Conservation (phyloP, 306 rosid genomes). For the Sindora glabra region DNA sequence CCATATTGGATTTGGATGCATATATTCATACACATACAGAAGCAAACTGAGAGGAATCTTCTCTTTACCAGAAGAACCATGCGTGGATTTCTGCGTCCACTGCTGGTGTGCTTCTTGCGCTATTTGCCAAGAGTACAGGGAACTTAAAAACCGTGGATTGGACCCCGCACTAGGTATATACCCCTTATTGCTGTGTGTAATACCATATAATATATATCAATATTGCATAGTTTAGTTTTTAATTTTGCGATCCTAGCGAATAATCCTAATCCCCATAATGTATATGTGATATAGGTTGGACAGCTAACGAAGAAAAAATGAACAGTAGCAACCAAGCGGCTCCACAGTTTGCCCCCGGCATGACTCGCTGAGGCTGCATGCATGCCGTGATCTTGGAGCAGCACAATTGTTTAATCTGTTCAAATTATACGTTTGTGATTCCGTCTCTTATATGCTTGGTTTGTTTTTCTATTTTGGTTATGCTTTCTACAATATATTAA, state of each 20-base stretch:
- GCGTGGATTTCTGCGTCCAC: slow-evolving; percentile 18
- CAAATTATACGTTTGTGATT: too few relatives aligned
- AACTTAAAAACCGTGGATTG: slow-evolving; percentile 28
- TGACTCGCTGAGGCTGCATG: slow-evolving; percentile 9
- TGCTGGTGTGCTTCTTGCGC: slow-evolving; percentile 16
- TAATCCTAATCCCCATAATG: too few relatives aligned
- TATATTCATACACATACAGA: slow-evolving; percentile 22
- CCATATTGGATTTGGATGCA: not conserved
- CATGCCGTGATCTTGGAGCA: too few relatives aligned
- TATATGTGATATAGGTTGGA: slow-evolving; percentile 24
- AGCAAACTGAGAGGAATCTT: slow-evolving; percentile 15
- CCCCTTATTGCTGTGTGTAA: not conserved
- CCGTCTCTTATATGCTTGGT: too few relatives aligned
- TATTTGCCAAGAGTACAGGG: slow-evolving; percentile 29
- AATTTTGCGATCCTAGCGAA: too few relatives aligned
- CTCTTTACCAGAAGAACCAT: slow-evolving; percentile 25
- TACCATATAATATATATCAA: not conserved
- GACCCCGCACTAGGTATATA: slow-evolving; percentile 19
- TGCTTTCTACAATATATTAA: too few relatives aligned
- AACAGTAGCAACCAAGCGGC: slow-evolving; percentile 1
- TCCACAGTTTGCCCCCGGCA: slow-evolving; percentile 15
- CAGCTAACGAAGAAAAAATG: slow-evolving; percentile 7
- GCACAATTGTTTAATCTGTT: too few relatives aligned
- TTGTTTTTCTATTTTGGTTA: too few relatives aligned
- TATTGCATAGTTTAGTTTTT: not conserved